Evolutionary conservation across 441 rosid genomes (phyloP).

Genomic region (Adansonia gregorii): DNA sequence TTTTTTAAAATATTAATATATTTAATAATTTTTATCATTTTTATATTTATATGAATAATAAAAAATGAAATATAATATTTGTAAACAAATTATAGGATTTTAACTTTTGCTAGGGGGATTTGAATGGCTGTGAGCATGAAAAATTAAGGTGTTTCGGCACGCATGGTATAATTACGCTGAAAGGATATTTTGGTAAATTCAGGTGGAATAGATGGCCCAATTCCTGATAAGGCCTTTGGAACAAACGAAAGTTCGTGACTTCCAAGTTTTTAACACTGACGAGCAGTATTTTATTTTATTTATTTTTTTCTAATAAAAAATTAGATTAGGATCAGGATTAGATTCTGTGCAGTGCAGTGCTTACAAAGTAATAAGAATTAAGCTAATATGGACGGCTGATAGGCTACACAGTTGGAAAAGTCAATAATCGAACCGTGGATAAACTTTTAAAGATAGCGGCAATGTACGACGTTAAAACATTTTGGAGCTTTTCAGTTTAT

Average conservation of each 20-base stretch:
- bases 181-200: constrained; percentile 17
- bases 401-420: neutral
- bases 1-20: too few relatives aligned
- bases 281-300: neutral
- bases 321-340: neutral
- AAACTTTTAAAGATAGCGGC: neutral
- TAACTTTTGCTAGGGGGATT: too few relatives aligned
- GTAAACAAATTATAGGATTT: too few relatives aligned
- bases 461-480: neutral
- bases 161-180: neutral
- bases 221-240: constrained; percentile 15
- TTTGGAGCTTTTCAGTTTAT: neutral
- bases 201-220: neutral
- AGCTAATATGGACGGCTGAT: neutral
- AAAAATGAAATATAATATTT: too few relatives aligned
- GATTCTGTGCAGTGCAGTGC: neutral
- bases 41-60: too few relatives aligned
- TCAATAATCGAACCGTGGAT: neutral
- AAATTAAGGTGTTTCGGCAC: neutral
- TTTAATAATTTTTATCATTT: too few relatives aligned
- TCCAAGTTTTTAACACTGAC: neutral
- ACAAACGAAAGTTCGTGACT: neutral
- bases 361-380: neutral
- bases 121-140: neutral
- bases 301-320: neutral